A percentile compares a stretch with the other conserved stretches of the same genome.
Conservation (phyloP, 768 basidiomycete species). For the Pholiota microspora region DNA sequence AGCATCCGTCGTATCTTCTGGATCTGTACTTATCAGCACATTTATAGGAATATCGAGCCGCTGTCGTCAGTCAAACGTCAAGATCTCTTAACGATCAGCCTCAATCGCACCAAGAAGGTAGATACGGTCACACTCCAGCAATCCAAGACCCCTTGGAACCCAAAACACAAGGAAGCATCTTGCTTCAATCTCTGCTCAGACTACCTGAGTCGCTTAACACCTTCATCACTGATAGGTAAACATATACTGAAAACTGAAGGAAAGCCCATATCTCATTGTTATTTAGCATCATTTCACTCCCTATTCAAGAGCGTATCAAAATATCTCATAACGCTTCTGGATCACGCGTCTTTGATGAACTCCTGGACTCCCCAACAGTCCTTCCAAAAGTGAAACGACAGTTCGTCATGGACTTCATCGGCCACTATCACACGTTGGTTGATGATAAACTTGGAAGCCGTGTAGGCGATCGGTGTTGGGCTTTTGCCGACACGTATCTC, state of each 20-base stretch:
- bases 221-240: slow-evolving; percentile 68
- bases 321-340: slow-evolving; percentile 55
- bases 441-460: slow-evolving; percentile 91
- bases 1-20: slow-evolving; percentile 7
- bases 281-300: slow-evolving; percentile 55
- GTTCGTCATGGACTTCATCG: slow-evolving; percentile 74
- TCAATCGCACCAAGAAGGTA: slow-evolving; percentile 15
- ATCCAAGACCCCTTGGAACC: slow-evolving; percentile 48
- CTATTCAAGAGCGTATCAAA: slow-evolving; percentile 54
- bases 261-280: slow-evolving; percentile 1
- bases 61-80: slow-evolving; percentile 8
- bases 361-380: slow-evolving; percentile 69
- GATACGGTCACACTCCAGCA: slow-evolving; percentile 10
- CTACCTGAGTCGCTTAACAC: slow-evolving; percentile 67
- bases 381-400: slow-evolving; percentile 62
- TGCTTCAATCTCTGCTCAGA: slow-evolving; percentile 80
- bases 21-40: slow-evolving; percentile 3
- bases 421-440: slow-evolving; percentile 75
- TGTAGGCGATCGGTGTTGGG: slow-evolving; percentile 91
- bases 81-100: slow-evolving; percentile 13
- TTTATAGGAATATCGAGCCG: slow-evolving; percentile 26
- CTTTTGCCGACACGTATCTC: slow-evolving; percentile 86
- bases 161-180: slow-evolving; percentile 79
- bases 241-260: neutral
- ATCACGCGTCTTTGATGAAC: slow-evolving; percentile 77